Conservation (phyloP, 2,329 filamentous ascomycete species). For the Trichoderma afroharzianum region DNA sequence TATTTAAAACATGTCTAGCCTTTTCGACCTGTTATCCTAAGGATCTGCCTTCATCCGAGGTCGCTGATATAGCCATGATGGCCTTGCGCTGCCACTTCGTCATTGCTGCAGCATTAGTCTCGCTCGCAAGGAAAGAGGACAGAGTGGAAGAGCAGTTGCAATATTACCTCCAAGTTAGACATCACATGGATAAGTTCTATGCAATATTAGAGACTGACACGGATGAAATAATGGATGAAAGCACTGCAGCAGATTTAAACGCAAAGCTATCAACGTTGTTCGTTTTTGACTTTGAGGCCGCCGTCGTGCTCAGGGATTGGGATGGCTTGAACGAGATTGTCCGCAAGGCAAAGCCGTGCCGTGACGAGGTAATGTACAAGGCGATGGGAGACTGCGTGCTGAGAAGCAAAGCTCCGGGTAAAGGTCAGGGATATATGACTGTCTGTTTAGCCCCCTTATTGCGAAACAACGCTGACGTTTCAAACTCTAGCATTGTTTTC, state of each 20-base stretch:
- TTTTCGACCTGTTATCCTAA: constrained; percentile 51
- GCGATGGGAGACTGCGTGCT: constrained; percentile 65
- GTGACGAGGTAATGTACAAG: constrained; percentile 49
- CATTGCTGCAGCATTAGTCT: constrained; percentile 47
- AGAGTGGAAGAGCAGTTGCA: constrained; percentile 50
- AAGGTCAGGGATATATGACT: constrained; percentile 37
- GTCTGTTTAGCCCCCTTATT: background rate
- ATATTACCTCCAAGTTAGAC: constrained; percentile 58
- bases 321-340: constrained; percentile 61
- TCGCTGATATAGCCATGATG: constrained; percentile 53
- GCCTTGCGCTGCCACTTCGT: constrained; percentile 70
- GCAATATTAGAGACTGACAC: constrained; percentile 38
- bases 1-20: constrained; percentile 52
- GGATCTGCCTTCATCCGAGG: constrained; percentile 40
- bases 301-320: constrained; percentile 64
- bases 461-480: background rate
- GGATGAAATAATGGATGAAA: constrained; percentile 37
- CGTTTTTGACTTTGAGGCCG: constrained; percentile 76
- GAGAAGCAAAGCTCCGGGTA: constrained; percentile 47
- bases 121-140: constrained; percentile 51
- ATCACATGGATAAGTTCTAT: constrained; percentile 60
- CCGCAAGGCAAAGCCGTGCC: constrained; percentile 43
- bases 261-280: constrained; percentile 64
- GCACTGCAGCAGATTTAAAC: constrained; percentile 49
- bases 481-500: constrained; percentile 43